Base-by-base conservation (phyloP, 2,329 filamentous ascomycete genomes). In the Curvularia sp. region DNA sequence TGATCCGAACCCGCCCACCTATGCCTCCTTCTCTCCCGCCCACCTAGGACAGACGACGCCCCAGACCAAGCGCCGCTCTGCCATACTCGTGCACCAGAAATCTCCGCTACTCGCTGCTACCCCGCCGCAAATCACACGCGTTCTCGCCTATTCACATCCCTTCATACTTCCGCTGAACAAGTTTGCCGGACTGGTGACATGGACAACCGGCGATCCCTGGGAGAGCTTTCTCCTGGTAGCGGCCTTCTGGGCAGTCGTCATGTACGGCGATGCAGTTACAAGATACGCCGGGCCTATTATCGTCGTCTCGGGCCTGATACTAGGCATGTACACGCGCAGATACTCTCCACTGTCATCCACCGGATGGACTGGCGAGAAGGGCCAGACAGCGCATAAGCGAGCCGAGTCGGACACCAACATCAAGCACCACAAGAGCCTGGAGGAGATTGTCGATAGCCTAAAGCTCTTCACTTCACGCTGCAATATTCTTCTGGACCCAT, bases 51-150 rank as follows among this genome's bases (percentile, higher is more conserved):
- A 89, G 56, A 85, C 86, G 38, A 85, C 88, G 5, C 83, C 89
- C 47, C 85, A 88, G 38, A 87, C 88, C 42, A 90, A 91, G 72
- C 90, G 94, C 62, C 88, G 92, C 46, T 96, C 92, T 18, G 96
- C 92, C 57, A 93, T 99, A 68, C 88, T 98, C 67, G 93, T 99
- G 20, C 93, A 98, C 78, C 94, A 97, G 77, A 99, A 98, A 80
- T 97, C 92, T 15, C 95, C 95, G 10, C 80, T 99, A 46, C 85
- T 99, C 18, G 89, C 96, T 59, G 93, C 94, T 15, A 99, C 95
- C 9, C 95, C 95, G 43, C 95, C 95, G 1, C 92, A 97, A 74
- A 89, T 99, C 75, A 99, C 95, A 2, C 88, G 95, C 68, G 93
- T 94, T 13, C 84, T 99, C 60, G 94, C 94, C 64, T 97, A 98